Evolutionary conservation across 2,329 filamentous ascomycete genomes (phyloP), one percentile per base, ranked within the genome.

Genomic region (Rosellinia necatrix): DNA sequence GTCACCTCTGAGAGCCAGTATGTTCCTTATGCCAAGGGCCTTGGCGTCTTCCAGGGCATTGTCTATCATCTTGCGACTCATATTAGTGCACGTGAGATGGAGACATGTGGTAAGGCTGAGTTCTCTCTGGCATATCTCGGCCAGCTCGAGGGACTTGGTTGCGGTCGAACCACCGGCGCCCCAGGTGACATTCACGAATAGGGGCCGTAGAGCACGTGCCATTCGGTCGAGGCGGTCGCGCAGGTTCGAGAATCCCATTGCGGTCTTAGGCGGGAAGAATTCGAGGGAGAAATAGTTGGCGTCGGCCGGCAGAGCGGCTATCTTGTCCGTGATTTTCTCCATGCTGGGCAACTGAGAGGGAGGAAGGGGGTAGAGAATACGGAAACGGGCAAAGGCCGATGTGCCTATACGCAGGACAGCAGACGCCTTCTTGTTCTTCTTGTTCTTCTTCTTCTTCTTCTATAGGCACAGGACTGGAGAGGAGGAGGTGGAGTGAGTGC

Each of bases 121-220:
- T 75, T 96, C 91, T 59, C 92, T 83, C 78, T 97, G 94, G 74
- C 92, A 97, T 67, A 97, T 85, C 76, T 97, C 93, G 41, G 94
- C 94, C 61, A 99, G 83, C 74, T 97, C 92, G 58, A 99, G 85
- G 27, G 91, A 96, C 76, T 96, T 96, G 54, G 84, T 83, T 4
- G 92, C 88, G 0, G 94, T 99, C 62, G 90, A 96, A 49, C 94
- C 94, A 58, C 94, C 94, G 22, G 94, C 94, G 48, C 94, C 94
- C 94, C 94, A 99, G 49, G 94, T 99, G 48, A 99, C 92, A 56
- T 92, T 97, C 60, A 99, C 91, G 70, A 99, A 99, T 41, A 97
- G 82, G 38, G 94, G 94, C 12, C 90, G 88, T 56, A 99, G 81
- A 12, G 91, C 92, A 62, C 91, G 86, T 46, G 94, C 87, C 94